Percentiles rank a stretch among this genome's conserved stretches.
Conservation (phyloP, 106 monocot genomes). For the Vanilla planifolia region DNA sequence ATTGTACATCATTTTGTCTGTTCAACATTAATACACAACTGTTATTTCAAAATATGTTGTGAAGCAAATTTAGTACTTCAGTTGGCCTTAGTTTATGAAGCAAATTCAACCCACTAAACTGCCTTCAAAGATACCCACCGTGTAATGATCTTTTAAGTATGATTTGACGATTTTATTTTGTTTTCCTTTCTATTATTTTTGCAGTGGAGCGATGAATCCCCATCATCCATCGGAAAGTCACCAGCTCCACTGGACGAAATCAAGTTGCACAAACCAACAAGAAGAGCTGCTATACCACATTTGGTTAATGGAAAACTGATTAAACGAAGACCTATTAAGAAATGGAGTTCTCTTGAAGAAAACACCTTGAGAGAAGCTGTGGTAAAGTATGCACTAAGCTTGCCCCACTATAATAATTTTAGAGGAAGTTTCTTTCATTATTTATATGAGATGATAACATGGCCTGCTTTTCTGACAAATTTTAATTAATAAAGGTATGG, state of each 20-base stretch:
- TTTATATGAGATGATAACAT: not conserved
- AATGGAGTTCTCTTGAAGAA: slow-evolving; percentile 1
- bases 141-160: too few relatives aligned
- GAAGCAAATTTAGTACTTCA: too few relatives aligned
- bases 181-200: not conserved
- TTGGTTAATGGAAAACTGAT: not conserved
- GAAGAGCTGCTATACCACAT: not conserved
- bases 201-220: not conserved
- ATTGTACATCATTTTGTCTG: too few relatives aligned
- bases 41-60: too few relatives aligned
- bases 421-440: not conserved
- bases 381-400: slow-evolving; percentile 3
- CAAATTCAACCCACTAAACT: too few relatives aligned
- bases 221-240: too few relatives aligned
- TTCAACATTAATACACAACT: too few relatives aligned
- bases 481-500: slow-evolving; percentile 6
- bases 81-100: too few relatives aligned
- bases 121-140: too few relatives aligned
- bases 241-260: not conserved
- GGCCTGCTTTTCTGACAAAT: not conserved
- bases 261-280: not conserved
- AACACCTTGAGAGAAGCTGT: slow-evolving; percentile 4
- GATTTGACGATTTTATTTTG: too few relatives aligned
- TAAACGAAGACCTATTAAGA: slow-evolving; percentile 3
- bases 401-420: not conserved